phyloP scores from a whole-genome alignment of 495 filamentous ascomycete species.

The Podospora appendiculata region DNA sequence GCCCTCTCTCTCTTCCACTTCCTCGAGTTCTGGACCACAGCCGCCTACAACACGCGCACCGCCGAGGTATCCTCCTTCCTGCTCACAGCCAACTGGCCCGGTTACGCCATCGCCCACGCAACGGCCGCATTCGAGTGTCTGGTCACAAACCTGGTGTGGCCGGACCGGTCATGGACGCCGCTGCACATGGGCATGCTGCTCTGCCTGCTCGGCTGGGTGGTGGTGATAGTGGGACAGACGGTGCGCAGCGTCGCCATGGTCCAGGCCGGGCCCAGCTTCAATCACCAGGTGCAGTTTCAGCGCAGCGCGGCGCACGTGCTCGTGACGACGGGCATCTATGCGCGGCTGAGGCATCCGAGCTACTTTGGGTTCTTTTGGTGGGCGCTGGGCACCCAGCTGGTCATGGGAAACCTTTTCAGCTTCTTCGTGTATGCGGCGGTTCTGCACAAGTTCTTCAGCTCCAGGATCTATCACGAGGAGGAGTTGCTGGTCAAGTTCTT shows the following conservation, averaged over 20 bases:
- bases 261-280: slow-evolving; percentile 86
- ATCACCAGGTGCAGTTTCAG: slow-evolving; percentile 69
- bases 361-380: slow-evolving; percentile 99
- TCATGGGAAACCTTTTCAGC: slow-evolving; percentile 77
- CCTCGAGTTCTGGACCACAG: slow-evolving; percentile 89
- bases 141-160: slow-evolving; percentile 49
- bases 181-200: slow-evolving; percentile 22
- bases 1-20: slow-evolving; percentile 83
- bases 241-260: slow-evolving; percentile 75
- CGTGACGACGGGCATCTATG: slow-evolving; percentile 65
- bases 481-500: slow-evolving; percentile 72
- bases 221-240: slow-evolving; percentile 66
- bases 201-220: slow-evolving; percentile 46
- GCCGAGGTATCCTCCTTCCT: slow-evolving; percentile 72
- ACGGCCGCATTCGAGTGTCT: slow-evolving; percentile 65
- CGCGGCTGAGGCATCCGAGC: slow-evolving; percentile 66
- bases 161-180: slow-evolving; percentile 37
- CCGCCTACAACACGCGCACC: slow-evolving; percentile 67
- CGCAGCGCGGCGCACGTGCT: slow-evolving; percentile 62
- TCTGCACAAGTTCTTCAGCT: slow-evolving; percentile 76
- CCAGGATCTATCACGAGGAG: slow-evolving; percentile 73
- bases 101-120: slow-evolving; percentile 76
- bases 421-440: slow-evolving; percentile 64
- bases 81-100: slow-evolving; percentile 74
- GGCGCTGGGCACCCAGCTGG: slow-evolving; percentile 87